Evolutionary conservation across 805 yeast genomes (phyloP).

Genomic region (Wickerhamomyces sydowiorum): DNA sequence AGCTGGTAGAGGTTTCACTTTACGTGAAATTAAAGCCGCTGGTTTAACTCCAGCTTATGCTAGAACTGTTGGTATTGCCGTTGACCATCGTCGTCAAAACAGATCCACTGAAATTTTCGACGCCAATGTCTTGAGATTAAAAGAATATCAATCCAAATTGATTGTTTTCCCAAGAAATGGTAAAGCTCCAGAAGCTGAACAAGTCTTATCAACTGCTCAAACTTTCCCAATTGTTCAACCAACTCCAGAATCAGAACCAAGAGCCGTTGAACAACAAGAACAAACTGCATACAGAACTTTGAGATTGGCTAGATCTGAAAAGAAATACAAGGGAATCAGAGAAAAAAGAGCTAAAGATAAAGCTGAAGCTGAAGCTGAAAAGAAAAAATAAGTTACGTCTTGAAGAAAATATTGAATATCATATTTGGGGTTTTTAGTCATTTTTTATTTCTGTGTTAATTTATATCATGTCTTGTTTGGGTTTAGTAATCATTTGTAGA

Average conservation of each 20-base stretch:
- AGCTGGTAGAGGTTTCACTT: slow-evolving; percentile 99
- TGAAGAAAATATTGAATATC: slow-evolving; percentile 1
- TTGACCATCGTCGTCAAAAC: slow-evolving; percentile 99
- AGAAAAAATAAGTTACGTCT: slow-evolving; percentile 73
- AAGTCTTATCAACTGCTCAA: slow-evolving; percentile 56
- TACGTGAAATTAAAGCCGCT: slow-evolving; percentile 97
- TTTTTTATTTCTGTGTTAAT: background rate
- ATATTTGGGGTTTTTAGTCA: slow-evolving; percentile 2
- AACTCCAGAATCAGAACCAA: slow-evolving; percentile 60
- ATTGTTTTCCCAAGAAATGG: slow-evolving; percentile 94
- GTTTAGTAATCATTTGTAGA: background rate
- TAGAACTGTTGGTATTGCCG: slow-evolving; percentile 97
- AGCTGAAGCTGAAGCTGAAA: slow-evolving; percentile 99
- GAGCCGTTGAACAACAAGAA: slow-evolving; percentile 64
- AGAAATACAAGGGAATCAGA: slow-evolving; percentile 88
- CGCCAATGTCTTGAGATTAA: slow-evolving; percentile 91
- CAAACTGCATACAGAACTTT: slow-evolving; percentile 85
- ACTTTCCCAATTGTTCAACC: slow-evolving; percentile 84
- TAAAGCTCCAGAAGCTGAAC: slow-evolving; percentile 73
- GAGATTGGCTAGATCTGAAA: slow-evolving; percentile 87
- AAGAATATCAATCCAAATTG: slow-evolving; percentile 93
- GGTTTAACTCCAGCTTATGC: slow-evolving; percentile 93
- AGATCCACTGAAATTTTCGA: slow-evolving; percentile 93
- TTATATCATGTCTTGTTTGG: background rate
- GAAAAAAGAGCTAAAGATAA: slow-evolving; percentile 93